Evolutionary conservation across 805 yeast species (phyloP).

Genomic region (Debaryomyces prosopidis): DNA sequence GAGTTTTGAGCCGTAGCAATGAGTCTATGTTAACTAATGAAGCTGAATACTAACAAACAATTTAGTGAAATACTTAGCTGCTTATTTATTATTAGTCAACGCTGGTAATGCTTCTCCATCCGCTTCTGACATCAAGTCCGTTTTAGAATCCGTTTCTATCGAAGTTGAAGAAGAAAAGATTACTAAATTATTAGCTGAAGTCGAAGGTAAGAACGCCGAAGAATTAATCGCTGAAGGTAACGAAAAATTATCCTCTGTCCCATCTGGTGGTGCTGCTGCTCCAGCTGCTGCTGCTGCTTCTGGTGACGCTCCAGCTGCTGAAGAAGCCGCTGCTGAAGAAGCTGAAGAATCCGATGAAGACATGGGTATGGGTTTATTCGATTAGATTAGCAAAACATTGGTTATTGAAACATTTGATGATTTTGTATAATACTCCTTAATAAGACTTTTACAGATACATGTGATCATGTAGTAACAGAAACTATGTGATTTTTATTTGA

Average conservation of each 20-base stretch:
- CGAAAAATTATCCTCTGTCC: slow-evolving; percentile 95
- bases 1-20: too few species aligned
- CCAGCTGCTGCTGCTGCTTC: slow-evolving; percentile 71
- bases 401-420: slow-evolving; percentile 4
- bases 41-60: slow-evolving; percentile 5
- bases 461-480: too few species aligned
- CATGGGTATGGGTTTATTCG: slow-evolving; percentile 98
- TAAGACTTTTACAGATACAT: neutral
- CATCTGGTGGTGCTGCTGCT: slow-evolving; percentile 97
- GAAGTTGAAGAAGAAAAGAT: slow-evolving; percentile 92
- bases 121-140: slow-evolving; percentile 84
- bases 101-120: slow-evolving; percentile 96
- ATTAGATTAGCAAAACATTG: slow-evolving; percentile 50
- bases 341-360: slow-evolving; percentile 66
- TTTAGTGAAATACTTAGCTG: slow-evolving; percentile 96
- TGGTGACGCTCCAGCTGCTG: slow-evolving; percentile 70
- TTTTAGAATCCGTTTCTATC: slow-evolving; percentile 92
- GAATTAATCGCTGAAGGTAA: slow-evolving; percentile 94
- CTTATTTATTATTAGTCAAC: slow-evolving; percentile 96
- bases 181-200: slow-evolving; percentile 73
- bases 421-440: slow-evolving; percentile 6
- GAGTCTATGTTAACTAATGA: too few species aligned
- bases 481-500: neutral
- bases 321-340: slow-evolving; percentile 69
- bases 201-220: slow-evolving; percentile 89